Evolutionary conservation across 495 filamentous ascomycete genomes (phyloP).

Genomic region (Lichina pygmaea): DNA sequence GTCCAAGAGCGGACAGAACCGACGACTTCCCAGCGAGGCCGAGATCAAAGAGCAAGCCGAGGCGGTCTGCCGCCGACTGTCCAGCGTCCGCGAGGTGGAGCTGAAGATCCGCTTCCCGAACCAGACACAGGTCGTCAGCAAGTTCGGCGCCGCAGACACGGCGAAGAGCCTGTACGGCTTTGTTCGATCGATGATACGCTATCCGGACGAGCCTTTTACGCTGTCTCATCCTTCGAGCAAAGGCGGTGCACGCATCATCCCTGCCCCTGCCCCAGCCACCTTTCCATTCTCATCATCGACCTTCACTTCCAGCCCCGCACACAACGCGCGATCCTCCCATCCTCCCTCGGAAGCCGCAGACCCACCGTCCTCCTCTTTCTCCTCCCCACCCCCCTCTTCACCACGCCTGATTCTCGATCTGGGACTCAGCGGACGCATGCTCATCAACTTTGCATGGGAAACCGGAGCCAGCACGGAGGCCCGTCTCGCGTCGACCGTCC

Average conservation of each 20-base stretch:
- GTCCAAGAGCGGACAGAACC: slow-evolving; percentile 30
- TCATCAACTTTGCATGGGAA: slow-evolving; percentile 61
- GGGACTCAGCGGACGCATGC: slow-evolving; percentile 34
- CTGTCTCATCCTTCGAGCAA: slow-evolving; percentile 15
- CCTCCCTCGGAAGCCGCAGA: too few relatives aligned
- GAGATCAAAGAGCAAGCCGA: slow-evolving; percentile 32
- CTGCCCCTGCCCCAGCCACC: slow-evolving; percentile 6
- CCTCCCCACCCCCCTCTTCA: too few relatives aligned
- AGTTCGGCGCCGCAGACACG: slow-evolving; percentile 34
- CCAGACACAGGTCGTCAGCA: slow-evolving; percentile 38
- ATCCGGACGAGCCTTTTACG: slow-evolving; percentile 21
- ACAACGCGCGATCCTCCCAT: too few relatives aligned
- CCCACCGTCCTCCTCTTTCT: too few relatives aligned
- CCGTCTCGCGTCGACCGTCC: slow-evolving; percentile 14
- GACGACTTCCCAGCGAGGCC: slow-evolving; percentile 38
- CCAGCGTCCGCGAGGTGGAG: slow-evolving; percentile 35
- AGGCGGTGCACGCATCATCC: slow-evolving; percentile 2
- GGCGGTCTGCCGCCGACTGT: slow-evolving; percentile 30
- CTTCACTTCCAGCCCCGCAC: too few relatives aligned
- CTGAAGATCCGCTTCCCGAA: slow-evolving; percentile 78
- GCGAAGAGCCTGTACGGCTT: slow-evolving; percentile 38
- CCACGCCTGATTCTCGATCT: slow-evolving; percentile 41
- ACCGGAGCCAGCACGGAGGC: slow-evolving; percentile 20
- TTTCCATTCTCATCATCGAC: slow-evolving; percentile 10
- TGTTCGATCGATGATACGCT: slow-evolving; percentile 17